Evolutionary conservation across 176 grass and related monocot genomes (phyloP).

Genomic region (Lolium rigidum): DNA sequence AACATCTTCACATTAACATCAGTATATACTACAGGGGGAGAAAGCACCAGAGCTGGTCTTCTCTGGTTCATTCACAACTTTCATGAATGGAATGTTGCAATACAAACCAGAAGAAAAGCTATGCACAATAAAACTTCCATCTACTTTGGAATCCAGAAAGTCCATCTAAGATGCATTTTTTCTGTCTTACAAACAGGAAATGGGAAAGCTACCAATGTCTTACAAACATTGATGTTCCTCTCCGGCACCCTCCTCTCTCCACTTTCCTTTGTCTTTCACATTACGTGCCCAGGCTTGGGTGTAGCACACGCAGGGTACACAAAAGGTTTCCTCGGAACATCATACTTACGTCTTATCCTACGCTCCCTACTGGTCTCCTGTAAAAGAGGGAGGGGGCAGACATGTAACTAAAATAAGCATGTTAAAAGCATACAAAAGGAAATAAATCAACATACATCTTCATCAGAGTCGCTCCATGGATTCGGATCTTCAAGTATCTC

Average conservation of each 20-base stretch:
- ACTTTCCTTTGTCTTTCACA: background rate
- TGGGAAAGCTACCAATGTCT: background rate
- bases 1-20: background rate
- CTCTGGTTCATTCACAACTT: background rate
- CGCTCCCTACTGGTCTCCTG: background rate
- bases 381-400: background rate
- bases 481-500: background rate
- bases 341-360: background rate
- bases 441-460: conserved; percentile 7
- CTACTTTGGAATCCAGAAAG: background rate
- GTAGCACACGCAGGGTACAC: background rate
- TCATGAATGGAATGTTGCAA: background rate
- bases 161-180: background rate
- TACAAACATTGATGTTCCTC: background rate
- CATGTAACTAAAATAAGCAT: background rate
- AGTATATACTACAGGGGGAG: background rate
- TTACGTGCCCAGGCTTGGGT: background rate
- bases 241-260: background rate
- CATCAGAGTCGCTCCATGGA: background rate
- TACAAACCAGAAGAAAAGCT: background rate
- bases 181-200: background rate
- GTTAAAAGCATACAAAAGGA: background rate
- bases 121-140: background rate
- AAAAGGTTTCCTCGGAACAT: background rate
- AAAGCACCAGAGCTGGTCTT: background rate